A percentile compares a stretch with the other conserved stretches of the same genome.
Evolutionary conservation across 1,284 basidiomycete genomes (phyloP).

Genomic region (Wallemia hederae): DNA sequence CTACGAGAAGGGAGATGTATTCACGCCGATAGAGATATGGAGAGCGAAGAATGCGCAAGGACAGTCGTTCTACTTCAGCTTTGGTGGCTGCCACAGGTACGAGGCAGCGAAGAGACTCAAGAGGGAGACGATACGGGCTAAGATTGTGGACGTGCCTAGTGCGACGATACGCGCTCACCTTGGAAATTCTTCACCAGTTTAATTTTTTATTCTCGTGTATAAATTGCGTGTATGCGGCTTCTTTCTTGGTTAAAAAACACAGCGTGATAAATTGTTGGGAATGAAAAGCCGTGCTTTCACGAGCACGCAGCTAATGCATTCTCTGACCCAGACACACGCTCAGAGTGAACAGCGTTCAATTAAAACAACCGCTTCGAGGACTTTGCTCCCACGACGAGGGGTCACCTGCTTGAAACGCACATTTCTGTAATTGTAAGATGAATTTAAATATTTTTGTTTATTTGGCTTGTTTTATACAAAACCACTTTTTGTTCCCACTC

Average conservation of each 20-base stretch:
- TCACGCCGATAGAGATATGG: conserved; percentile 19
- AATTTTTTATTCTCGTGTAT: neutral
- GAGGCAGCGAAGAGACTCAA: conserved; percentile 17
- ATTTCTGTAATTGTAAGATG: neutral
- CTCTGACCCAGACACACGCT: neutral
- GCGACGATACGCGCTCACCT: conserved; percentile 16
- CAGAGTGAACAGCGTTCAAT: neutral
- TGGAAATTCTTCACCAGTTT: conserved; percentile 6
- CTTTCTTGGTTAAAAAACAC: neutral
- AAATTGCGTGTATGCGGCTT: neutral
- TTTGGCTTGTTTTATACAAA: too few species aligned
- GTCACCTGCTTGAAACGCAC: neutral
- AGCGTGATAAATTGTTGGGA: conserved; percentile 1
- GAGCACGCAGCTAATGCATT: neutral
- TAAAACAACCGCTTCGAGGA: conserved; percentile 1
- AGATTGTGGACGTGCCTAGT: conserved; percentile 18
- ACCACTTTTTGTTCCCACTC: too few species aligned
- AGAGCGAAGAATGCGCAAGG: conserved; percentile 14
- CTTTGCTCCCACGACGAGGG: neutral
- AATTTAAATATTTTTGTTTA: too few species aligned
- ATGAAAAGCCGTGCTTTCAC: neutral
- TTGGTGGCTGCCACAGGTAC: conserved; percentile 19
- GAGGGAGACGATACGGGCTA: conserved; percentile 14
- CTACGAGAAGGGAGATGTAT: conserved; percentile 15
- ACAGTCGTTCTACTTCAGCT: conserved; percentile 16